Conservation (phyloP, 257 asterid genomes). For the Capsicum pubescens region DNA sequence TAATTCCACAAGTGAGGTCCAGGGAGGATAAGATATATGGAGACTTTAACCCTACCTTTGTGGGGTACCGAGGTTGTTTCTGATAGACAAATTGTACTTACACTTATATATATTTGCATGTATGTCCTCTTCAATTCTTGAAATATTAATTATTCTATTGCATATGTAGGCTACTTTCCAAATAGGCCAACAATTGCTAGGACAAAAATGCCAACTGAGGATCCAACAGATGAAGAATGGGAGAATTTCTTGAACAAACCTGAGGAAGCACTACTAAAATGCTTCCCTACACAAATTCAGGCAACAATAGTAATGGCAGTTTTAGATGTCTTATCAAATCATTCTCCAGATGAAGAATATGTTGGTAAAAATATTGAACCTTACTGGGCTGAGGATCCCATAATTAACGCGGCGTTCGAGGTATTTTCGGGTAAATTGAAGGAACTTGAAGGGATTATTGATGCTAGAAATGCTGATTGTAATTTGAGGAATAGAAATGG, state of each 20-base stretch:
- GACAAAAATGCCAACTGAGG: constrained; percentile 62
- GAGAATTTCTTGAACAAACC: constrained; percentile 58
- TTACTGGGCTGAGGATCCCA: constrained; percentile 49
- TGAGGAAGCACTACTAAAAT: constrained; percentile 51
- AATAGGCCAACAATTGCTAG: constrained; percentile 76
- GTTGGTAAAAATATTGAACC: constrained; percentile 51
- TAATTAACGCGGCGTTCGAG: constrained; percentile 54
- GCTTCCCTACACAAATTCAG: constrained; percentile 72
- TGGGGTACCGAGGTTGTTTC: no score
- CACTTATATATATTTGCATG: background rate
- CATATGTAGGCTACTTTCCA: constrained; percentile 69
- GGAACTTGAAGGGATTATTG: constrained; percentile 73
- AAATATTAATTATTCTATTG: background rate
- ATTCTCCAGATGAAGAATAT: constrained; percentile 88
- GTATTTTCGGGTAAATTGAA: constrained; percentile 48
- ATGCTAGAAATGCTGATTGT: constrained; percentile 52
- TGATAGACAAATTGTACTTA: no score
- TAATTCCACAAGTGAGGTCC: no score
- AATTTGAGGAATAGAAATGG: constrained; percentile 58
- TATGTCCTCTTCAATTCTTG: background rate
- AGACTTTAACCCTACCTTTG: no score
- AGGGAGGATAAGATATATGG: no score
- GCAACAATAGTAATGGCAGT: constrained; percentile 58
- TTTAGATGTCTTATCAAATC: constrained; percentile 67
- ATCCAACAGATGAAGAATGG: constrained; percentile 50